Base-by-base conservation (phyloP, 2,329 filamentous ascomycete genomes). In the Spiromastix sp. region DNA sequence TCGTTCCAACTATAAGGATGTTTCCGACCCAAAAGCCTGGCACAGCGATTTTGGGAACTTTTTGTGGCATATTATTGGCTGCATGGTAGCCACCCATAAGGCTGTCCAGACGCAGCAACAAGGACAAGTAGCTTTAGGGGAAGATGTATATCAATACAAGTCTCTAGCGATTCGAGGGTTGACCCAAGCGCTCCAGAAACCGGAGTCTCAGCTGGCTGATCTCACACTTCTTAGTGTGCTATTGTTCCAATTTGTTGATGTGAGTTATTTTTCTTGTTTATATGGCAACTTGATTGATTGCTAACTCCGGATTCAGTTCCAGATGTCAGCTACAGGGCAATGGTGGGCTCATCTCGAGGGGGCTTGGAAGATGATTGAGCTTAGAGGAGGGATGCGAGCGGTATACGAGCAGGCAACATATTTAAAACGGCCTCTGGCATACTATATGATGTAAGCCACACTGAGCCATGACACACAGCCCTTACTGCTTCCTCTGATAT, bases 271-370 rank as follows among this genome's bases (percentile, higher is more conserved):
- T 11, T 15, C 29, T 21, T 26, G 9, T 24, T 13, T 16, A 32
- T 26, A 13, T 27, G 19, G 12, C n/a, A 26, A 20, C 16, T 21
- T 24, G 22, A 8, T 5, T 21, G n/a, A 27, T 19, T 34, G 5
- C 40, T 39, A 22, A 40, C 16, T 13, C 4, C 15, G 3, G 9
- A 22, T 26, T 19, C 17, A 44, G 43, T 32, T 34, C 12, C 43
- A 45, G 17, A 36, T 26, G 17, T 41, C 41, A 3, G 43, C 42
- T 16, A 34, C 31, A 13, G 42, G 41, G 11, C 30, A 32, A 22
- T 45, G 43, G 43, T 30, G 25, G 27, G 34, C 46, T n/a, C 47
- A 49, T 39, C 40, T 45, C 28, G 36, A 47, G 34, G 47, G 43
- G 3, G 36, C 45, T 17, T 36, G 30, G 17, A 43, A 38, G 29